Base-by-base conservation (phyloP, 805 yeast species). In the Metschnikowia similis region DNA sequence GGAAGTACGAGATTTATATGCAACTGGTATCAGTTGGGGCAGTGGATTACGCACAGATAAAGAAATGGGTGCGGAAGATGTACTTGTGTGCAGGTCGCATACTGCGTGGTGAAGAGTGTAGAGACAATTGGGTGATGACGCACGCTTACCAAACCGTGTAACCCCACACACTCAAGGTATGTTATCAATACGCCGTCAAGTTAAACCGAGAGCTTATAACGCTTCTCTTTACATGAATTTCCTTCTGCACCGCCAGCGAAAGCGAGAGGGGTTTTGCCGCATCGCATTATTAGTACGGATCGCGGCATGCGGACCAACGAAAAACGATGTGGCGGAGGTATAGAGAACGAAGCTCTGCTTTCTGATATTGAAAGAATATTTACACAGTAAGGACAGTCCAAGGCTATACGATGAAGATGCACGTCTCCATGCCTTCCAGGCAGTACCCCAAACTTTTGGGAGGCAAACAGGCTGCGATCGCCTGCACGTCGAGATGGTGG, bases 1-100 rank as follows among this genome's bases (percentile, higher is more conserved):
- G 45, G 40, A 11, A 41, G 28, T 10, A 39, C 17, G 40, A 14
- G 40, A 11, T 43, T 35, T 43, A 43, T 43, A 43, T 43, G 32
- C 46, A 14, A 28, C 35, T 17, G 32, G 35, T 43, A 43, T 43
- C 46, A 21, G 39, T n/a, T 26, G 39, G 39, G 37, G 40, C 10
- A 28, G 27, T 16, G 11, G 41, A 21, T 13, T 31, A 43, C 35
- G 37, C 37, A 31, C 31, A 43, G 46, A 43, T 43, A 43, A 43
- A 43, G 46, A 35, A 34, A 32, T 41, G 34, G 30, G 37, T 41
- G 45, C 45, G 45, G 37, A 8, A 26, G 39, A 8, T 21, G 10
- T 2, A 27, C 17, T 16, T 21, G 27, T 11, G 30, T 43, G 34
- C 46, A 43, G 46, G 46, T n/a, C 14, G 35, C 46, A 43, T 34